Evolutionary conservation across 2,329 filamentous ascomycete species (phyloP).

Genomic region (Ascochyta viciae-villosae): DNA sequence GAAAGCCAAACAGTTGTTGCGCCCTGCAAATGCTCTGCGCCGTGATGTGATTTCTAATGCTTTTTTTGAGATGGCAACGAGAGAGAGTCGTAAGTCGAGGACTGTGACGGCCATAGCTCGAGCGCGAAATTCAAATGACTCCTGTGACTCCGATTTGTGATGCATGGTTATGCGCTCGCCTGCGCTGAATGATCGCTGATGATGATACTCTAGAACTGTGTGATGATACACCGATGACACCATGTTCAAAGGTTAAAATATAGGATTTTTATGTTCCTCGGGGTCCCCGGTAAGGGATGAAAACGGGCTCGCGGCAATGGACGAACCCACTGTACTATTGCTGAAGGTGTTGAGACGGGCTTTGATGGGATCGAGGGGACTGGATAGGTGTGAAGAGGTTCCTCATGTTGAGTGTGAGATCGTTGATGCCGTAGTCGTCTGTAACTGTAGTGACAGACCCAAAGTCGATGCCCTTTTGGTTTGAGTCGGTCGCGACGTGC

Average conservation of each 20-base stretch:
- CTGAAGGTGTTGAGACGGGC: constrained; percentile 5
- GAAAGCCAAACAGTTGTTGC: constrained; percentile 29
- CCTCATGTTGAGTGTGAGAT: constrained; percentile 74
- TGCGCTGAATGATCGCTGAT: constrained; percentile 27
- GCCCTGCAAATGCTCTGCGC: constrained; percentile 42
- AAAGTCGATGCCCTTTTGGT: constrained; percentile 69
- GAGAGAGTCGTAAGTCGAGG: constrained; percentile 30
- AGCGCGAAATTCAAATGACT: constrained; percentile 19
- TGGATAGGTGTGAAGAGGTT: constrained; percentile 70
- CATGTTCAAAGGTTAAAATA: constrained; percentile 23
- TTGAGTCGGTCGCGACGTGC: constrained; percentile 70
- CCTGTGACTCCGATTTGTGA: constrained; percentile 40
- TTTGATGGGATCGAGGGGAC: constrained; percentile 19
- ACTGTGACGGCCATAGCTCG: constrained; percentile 26
- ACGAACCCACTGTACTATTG: not conserved
- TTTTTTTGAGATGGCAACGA: constrained; percentile 36
- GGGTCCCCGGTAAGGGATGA: not conserved
- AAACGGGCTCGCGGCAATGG: not conserved
- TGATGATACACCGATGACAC: constrained; percentile 33
- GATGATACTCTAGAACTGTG: constrained; percentile 19
- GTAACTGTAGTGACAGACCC: constrained; percentile 74
- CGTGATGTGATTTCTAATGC: constrained; percentile 46
- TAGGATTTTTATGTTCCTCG: constrained; percentile 7
- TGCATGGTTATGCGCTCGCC: constrained; percentile 31
- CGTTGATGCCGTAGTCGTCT: constrained; percentile 67